These are phyloP conservation scores for Sisymbrium altissimum DNA, from an alignment of 345 rosid genomes.

Conservation along the genomic window DNA sequence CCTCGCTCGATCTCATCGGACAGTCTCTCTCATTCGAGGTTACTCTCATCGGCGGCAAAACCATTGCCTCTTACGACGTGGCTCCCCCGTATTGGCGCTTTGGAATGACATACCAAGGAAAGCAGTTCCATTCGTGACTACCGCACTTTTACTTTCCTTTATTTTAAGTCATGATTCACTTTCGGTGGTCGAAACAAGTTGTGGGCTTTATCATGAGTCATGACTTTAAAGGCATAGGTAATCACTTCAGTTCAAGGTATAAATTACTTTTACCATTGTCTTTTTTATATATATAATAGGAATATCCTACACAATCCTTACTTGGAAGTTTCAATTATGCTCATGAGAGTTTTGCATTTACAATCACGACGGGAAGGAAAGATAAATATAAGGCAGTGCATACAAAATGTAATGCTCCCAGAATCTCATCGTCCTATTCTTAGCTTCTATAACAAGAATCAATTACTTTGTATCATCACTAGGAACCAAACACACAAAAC, in stretches of 20 bases:
- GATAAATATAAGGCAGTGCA: neutral
- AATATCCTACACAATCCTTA: neutral
- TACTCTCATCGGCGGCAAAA: slow-evolving; percentile 53
- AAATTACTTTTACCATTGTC: neutral
- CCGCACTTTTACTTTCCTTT: neutral
- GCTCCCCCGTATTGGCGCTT: slow-evolving; percentile 82
- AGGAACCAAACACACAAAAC: neutral
- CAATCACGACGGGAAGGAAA: neutral
- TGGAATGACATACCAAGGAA: slow-evolving; percentile 81
- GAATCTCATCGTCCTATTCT: neutral
- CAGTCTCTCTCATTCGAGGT: slow-evolving; percentile 92
- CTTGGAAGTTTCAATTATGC: neutral
- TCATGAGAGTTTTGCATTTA: slow-evolving; percentile 1
- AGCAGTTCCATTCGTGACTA: slow-evolving; percentile 51
- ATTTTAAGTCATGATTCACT: slow-evolving; percentile 2
- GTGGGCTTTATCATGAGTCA: neutral
- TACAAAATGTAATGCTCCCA: neutral
- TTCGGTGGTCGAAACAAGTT: slow-evolving; percentile 12
- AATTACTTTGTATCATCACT: slow-evolving; percentile 16
- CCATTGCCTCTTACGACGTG: slow-evolving; percentile 72
- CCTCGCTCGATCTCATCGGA: slow-evolving; percentile 62
- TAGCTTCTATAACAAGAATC: slow-evolving; percentile 16
- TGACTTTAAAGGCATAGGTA: neutral
- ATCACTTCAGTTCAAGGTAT: slow-evolving; percentile 12
- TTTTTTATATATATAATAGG: neutral